Evolutionary conservation across 2,329 filamentous ascomycete genomes (phyloP), one percentile per base, ranked within the genome.

Genomic region (Fusarium veterinarium): DNA sequence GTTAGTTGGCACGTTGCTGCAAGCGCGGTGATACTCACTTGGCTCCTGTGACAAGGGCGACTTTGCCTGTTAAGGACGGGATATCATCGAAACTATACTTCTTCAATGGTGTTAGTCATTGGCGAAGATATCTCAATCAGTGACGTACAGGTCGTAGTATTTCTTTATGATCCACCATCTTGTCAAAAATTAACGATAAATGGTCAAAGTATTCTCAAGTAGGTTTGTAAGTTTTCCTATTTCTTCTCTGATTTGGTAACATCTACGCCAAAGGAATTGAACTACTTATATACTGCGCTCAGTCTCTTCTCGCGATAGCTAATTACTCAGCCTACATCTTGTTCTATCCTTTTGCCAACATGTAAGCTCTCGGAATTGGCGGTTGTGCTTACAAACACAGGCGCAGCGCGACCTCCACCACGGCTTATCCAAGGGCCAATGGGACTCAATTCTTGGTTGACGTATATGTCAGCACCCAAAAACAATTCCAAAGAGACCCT

Each of bases 181-280:
- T 45, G 19, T 6, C 1, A 12, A 12, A 17, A 11, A 25, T 7
- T 3, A 23, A 14, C 17, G 0, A 33, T 19, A 23, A 14, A 19
- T 0, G 13, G 17, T 16, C 9, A n/a, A 25, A 16, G 3, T 37
- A 37, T 52, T 28, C n/a, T 52, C 1, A 3, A 12, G 17, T 8
- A 1, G 14, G 5, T 3, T 3, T 17, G 14, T 6, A 6, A 19
- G 17, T 4, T 6, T 8, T 25, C 3, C 4, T 6, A 10, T 8
- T 44, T 55, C 17, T 30, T 3, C 1, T 14, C 2, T 14, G 17
- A 2, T 12, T 14, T 1, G 2, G 6, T 20, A 9, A n/a, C 1
- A 28, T 17, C 5, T 20, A 25, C 14, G 3, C 0, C 7, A 8
- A 6, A 20, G 1, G 5, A 11, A 38, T 9, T 3, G 1, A n/a